Evolutionary conservation across 805 yeast species (phyloP).

Genomic region (Myxozyma monticola): DNA sequence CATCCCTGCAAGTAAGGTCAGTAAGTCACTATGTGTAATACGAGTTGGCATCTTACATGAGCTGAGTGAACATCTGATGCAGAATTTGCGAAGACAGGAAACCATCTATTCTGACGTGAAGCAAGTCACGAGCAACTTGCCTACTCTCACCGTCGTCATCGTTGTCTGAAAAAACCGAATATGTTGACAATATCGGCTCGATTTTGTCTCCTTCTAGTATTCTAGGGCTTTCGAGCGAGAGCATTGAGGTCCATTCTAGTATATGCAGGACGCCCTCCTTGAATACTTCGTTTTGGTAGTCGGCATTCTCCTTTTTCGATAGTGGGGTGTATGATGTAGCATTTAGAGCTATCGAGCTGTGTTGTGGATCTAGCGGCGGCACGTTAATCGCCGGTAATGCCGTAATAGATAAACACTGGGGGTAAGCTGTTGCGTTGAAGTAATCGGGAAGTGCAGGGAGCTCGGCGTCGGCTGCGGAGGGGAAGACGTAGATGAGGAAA

Average conservation of each 20-base stretch:
- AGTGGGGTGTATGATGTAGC: not conserved
- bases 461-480: constrained; percentile 1
- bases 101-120: constrained; percentile 18
- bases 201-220: constrained; percentile 1
- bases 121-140: too few relatives aligned
- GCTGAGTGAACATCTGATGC: constrained; percentile 2
- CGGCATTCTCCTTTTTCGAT: not conserved
- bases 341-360: too few relatives aligned
- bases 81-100: constrained; percentile 6
- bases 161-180: constrained; percentile 17
- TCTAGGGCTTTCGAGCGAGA: constrained; percentile 14
- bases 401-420: not conserved
- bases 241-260: constrained; percentile 23
- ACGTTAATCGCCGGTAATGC: constrained; percentile 2
- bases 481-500: constrained; percentile 16
- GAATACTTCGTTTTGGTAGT: constrained; percentile 5
- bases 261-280: constrained; percentile 18
- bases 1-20: too few relatives aligned
- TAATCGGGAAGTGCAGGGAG: constrained; percentile 15
- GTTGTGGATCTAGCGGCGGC: constrained; percentile 14
- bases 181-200: constrained; percentile 18
- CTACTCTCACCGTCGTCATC: too few relatives aligned
- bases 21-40: too few relatives aligned
- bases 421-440: constrained; percentile 15
- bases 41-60: constrained; percentile 17